Evolutionary conservation across 106 monocot genomes (phyloP), one percentile per base, ranked within the genome.

Genomic region (Triglochin maritima): DNA sequence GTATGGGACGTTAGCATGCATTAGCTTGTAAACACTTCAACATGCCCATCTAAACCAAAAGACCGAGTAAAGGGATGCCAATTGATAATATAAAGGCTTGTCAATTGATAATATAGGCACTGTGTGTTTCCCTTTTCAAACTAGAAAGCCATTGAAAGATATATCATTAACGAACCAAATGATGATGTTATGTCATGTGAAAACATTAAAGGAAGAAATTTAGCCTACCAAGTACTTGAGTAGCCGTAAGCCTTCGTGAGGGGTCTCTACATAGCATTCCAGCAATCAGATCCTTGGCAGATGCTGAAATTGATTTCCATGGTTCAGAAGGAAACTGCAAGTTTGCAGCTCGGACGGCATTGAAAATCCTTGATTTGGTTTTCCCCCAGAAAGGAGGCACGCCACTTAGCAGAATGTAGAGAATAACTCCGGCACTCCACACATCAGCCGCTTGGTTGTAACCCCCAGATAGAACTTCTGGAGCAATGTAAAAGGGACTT

Each of bases 341-440:
- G 43, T 95, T 76, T 1, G 80, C 80, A 10, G 85, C 77, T 49
- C 87, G 74, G 49, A 95, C 87, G 5, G 90, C 77, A 71, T 87
- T 85, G 55, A 95, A 95, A 46, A 95, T 95, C 63, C 67, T 79
- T 1, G 95, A 90, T 75, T 95, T 95, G 5, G 90, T 95, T 76
- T 87, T 90, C 46, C 90, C 95, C 95, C 95, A 90, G 70, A 95
- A 95, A 13, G 95, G 95, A 5, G 90, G 90, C 74, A 90, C 85
- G 7, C 95, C 90, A 56, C 95, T 90, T 7, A 95, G 76, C 46
- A 95, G 87, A 59, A 95, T 85, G 76, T 95, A 90, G 3, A 95
- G 73, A 74, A 95, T 89, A 47, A 94, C 89, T 14, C 94, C 94
- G 0, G 89, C 80, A 76, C 89, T 89, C 94, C 94, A 94, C 13